phyloP scores from a whole-genome alignment of 1,284 basidiomycete genomes.

The Ustilago hordei region DNA sequence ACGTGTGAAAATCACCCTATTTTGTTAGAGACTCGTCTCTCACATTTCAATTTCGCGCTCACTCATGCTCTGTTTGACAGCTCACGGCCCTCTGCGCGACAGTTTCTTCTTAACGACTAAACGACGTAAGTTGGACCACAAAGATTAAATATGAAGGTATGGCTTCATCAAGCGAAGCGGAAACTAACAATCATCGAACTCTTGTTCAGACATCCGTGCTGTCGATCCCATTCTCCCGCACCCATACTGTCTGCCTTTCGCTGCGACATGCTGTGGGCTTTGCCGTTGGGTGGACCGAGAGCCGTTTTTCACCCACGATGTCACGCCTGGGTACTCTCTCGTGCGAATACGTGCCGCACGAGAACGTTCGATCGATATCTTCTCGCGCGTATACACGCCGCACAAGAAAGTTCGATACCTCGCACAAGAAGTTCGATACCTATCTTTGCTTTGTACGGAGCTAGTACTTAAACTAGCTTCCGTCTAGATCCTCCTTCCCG shows the following conservation, averaged over 20 bases:
- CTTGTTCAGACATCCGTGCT: neutral
- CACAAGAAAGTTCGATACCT: too few species aligned
- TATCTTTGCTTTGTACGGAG: too few species aligned
- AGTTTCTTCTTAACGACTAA: neutral
- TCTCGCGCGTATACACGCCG: too few species aligned
- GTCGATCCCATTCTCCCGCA: neutral
- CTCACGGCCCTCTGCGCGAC: neutral
- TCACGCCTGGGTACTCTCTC: too few species aligned
- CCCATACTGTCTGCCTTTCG: neutral
- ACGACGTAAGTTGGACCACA: neutral
- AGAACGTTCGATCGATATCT: too few species aligned
- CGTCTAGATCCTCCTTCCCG: too few species aligned
- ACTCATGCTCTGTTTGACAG: neutral
- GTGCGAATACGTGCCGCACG: too few species aligned
- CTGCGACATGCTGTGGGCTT: neutral
- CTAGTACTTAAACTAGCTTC: too few species aligned
- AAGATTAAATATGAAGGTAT: neutral
- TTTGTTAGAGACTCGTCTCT: neutral
- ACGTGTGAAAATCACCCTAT: constrained; percentile 5
- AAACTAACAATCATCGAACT: constrained; percentile 2
- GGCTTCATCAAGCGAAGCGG: neutral
- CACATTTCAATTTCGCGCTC: neutral
- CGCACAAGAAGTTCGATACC: too few species aligned
- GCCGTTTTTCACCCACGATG: neutral
- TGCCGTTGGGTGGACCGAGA: neutral